phyloP scores from a whole-genome alignment of 164 flowering plant species.

The Berberis vulgaris region DNA sequence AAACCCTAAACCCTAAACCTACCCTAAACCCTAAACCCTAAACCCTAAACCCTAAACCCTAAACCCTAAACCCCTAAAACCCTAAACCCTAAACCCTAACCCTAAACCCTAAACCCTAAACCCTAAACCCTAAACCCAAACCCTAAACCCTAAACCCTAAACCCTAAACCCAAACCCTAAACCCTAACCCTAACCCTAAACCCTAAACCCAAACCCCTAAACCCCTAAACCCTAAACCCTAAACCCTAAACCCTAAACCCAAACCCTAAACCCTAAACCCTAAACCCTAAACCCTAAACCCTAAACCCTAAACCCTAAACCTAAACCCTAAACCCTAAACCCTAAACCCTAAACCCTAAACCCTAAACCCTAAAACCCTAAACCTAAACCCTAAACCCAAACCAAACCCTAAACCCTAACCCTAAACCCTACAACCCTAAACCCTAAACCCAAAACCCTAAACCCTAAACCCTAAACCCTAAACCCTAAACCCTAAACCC shows the following conservation, averaged over 20 bases:
- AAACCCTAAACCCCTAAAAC: too few relatives aligned
- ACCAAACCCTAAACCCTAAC: too few relatives aligned
- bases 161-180: constrained; percentile 14
- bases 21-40: constrained; percentile 16
- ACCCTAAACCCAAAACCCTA: too few relatives aligned
- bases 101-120: constrained; percentile 12
- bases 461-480: constrained; percentile 13
- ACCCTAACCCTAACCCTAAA: too few relatives aligned
- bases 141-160: constrained; percentile 19
- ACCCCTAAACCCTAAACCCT: too few relatives aligned
- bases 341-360: constrained; percentile 15
- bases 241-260: constrained; percentile 16
- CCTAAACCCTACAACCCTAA: too few relatives aligned
- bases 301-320: constrained; percentile 14
- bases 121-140: constrained; percentile 19
- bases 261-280: constrained; percentile 16
- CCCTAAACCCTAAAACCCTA: too few relatives aligned
- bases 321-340: constrained; percentile 14
- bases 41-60: constrained; percentile 13
- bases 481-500: constrained; percentile 15
- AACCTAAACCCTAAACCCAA: too few relatives aligned
- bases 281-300: constrained; percentile 14
- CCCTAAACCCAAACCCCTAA: too few relatives aligned
- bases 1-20: constrained; percentile 9
- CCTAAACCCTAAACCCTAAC: too few relatives aligned